Evolutionary conservation across 1,284 basidiomycete genomes (phyloP).

Genomic region (Irpex sp.): DNA sequence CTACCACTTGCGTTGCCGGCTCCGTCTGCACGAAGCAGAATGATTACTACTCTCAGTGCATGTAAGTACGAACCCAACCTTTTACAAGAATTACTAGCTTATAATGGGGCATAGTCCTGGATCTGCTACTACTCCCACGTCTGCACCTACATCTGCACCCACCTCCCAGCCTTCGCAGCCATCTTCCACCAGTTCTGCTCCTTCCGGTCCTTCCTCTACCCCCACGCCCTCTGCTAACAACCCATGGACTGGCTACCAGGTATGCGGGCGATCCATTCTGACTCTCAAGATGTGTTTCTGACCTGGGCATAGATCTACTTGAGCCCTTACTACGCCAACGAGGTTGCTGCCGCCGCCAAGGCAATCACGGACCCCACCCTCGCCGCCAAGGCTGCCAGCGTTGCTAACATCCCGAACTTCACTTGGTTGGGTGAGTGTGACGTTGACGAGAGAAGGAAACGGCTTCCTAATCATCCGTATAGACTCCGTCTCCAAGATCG

Average conservation of each 20-base stretch:
- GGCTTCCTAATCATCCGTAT: background rate
- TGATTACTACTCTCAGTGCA: slow-evolving; percentile 55
- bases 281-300: background rate
- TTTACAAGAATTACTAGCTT: no score
- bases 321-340: slow-evolving; percentile 49
- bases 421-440: slow-evolving; percentile 44
- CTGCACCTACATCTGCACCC: slow-evolving; percentile 12
- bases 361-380: slow-evolving; percentile 44
- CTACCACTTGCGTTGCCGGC: slow-evolving; percentile 41
- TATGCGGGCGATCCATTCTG: slow-evolving; percentile 19
- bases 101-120: background rate
- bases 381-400: slow-evolving; percentile 44
- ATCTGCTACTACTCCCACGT: slow-evolving; percentile 10
- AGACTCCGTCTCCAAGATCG: slow-evolving; percentile 46
- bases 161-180: slow-evolving; percentile 8
- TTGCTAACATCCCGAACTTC: slow-evolving; percentile 57
- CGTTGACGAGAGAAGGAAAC: background rate
- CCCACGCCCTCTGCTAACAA: slow-evolving; percentile 41
- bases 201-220: slow-evolving; percentile 22
- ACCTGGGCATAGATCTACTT: slow-evolving; percentile 36
- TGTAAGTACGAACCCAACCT: slow-evolving; percentile 32
- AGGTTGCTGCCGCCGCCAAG: slow-evolving; percentile 47
- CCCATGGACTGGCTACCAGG: slow-evolving; percentile 47
- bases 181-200: slow-evolving; percentile 21
- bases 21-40: slow-evolving; percentile 38